phyloP scores from a whole-genome alignment of 805 yeast genomes.

The Yarrowia sp. region DNA sequence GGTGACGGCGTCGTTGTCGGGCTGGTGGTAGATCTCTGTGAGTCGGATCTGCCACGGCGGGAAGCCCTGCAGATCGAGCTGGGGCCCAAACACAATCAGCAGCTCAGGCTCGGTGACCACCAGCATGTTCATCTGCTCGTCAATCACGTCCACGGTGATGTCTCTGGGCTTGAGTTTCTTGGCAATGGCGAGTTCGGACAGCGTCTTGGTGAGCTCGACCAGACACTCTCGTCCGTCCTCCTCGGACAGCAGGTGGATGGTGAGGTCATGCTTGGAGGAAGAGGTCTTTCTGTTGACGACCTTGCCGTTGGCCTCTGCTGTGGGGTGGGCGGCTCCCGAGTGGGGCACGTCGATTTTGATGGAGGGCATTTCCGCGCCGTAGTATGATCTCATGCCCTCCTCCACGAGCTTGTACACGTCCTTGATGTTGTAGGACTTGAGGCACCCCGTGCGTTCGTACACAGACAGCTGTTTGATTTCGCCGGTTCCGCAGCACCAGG shows the following conservation, averaged over 20 bases:
- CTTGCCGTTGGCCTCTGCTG: conserved; percentile 41
- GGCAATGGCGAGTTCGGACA: conserved; percentile 73
- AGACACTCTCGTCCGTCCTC: conserved; percentile 90
- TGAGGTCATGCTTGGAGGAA: conserved; percentile 52
- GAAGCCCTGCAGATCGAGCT: conserved; percentile 86
- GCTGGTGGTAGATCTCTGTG: conserved; percentile 89
- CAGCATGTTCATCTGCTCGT: conserved; percentile 60
- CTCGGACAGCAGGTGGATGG: conserved; percentile 69
- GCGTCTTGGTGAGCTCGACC: conserved; percentile 83
- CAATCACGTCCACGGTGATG: conserved; percentile 75
- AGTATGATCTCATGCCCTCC: conserved; percentile 69
- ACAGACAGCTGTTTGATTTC: conserved; percentile 76
- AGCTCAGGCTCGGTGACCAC: conserved; percentile 95
- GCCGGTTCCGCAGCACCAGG: conserved; percentile 85
- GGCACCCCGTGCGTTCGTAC: conserved; percentile 79
- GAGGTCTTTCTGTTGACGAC: conserved; percentile 1
- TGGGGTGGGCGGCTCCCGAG: conserved; percentile 43
- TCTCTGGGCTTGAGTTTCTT: conserved; percentile 69
- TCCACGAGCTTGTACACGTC: conserved; percentile 62
- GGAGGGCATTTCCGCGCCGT: conserved; percentile 73
- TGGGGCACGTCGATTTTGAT: conserved; percentile 73
- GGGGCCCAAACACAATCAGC: conserved; percentile 83
- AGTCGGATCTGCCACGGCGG: conserved; percentile 98
- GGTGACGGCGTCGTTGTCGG: conserved; percentile 77
- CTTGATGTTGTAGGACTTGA: conserved; percentile 53